phyloP scores from a whole-genome alignment of 2,329 filamentous ascomycete species.

The Paracorniculantispora psalliotae region DNA sequence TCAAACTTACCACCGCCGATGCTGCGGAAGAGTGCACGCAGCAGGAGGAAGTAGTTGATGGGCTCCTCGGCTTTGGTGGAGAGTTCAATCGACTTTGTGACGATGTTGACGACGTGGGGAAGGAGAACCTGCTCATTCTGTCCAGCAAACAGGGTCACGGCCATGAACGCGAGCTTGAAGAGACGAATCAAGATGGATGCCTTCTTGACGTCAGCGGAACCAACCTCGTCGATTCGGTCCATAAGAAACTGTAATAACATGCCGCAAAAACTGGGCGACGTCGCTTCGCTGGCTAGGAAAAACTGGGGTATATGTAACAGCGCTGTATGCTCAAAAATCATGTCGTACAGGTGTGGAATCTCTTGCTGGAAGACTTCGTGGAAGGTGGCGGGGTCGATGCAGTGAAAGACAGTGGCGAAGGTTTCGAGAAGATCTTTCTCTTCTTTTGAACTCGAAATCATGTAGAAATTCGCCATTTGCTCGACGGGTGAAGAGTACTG shows the following conservation, averaged over 20 bases:
- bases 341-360: conserved; percentile 92
- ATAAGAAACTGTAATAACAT: conserved; percentile 98
- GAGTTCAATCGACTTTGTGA: conserved; percentile 93
- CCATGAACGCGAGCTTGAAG: conserved; percentile 99
- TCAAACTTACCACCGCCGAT: conserved; percentile 98
- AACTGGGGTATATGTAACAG: conserved; percentile 96
- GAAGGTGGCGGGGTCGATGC: conserved; percentile 96
- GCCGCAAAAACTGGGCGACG: conserved; percentile 93
- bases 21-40: conserved; percentile 88
- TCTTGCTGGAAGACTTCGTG: conserved; percentile 98
- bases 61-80: conserved; percentile 95
- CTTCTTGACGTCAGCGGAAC: conserved; percentile 84
- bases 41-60: conserved; percentile 95
- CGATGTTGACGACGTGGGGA: conserved; percentile 94
- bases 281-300: conserved; percentile 96
- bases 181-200: conserved; percentile 88
- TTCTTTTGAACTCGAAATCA: conserved; percentile 88
- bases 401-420: conserved; percentile 97
- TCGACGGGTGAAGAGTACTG: conserved; percentile 79
- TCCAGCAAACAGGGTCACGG: conserved; percentile 87
- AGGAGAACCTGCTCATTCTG: conserved; percentile 95
- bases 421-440: conserved; percentile 97
- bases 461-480: conserved; percentile 90
- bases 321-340: conserved; percentile 95
- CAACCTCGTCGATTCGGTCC: conserved; percentile 92